Base-by-base conservation (phyloP, 306 rosid genomes). In the Leucaena leucocephala region DNA sequence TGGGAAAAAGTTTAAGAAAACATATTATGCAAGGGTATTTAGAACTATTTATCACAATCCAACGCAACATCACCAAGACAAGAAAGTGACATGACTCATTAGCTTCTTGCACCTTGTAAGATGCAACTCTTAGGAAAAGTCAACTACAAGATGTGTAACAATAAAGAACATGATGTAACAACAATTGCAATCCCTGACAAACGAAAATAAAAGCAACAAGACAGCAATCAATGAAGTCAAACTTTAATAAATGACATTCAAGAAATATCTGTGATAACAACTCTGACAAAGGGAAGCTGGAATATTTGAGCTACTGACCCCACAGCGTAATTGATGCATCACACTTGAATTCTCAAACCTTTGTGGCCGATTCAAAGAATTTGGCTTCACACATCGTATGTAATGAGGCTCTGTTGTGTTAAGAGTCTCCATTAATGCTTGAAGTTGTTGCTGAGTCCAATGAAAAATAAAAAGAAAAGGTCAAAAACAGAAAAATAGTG, bases 261-360 rank as follows among this genome's bases (percentile, higher is more conserved):
- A 54, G 40, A 21, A 71, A 81, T 57, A 14, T 35, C 15, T 50
- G 54, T 68, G 76, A 78, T n/a, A 45, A 82, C 40, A 82, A 68
- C 74, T 80, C 58, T 72, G 77, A 62, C 5, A 68, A 70, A 77
- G 72, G 74, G 57, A 79, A 59, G 74, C 52, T 34, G 82, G 19
- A 84, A 67, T 34, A 17, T 82, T 64, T 21, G 49, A 78, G 66
- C 39, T 77, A 91, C 98, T 88, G 14, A 94, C 98, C 97, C 98
- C 98, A 39, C 97, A 27, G 27, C 98, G 97, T 63, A 94, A 82
- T 76, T 94, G 98, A 82, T 94, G 98, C 71, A 92, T 82, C 89
- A 70, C 98, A 72, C 98, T 94, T 76, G 76, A 82, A 80, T 86
- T 94, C 90, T 94, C 98, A 86, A 94, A 94, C 57, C 81, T 88